Evolutionary conservation across 164 flowering plant species (phyloP).

Genomic region (Dillenia suffruticosa): DNA sequence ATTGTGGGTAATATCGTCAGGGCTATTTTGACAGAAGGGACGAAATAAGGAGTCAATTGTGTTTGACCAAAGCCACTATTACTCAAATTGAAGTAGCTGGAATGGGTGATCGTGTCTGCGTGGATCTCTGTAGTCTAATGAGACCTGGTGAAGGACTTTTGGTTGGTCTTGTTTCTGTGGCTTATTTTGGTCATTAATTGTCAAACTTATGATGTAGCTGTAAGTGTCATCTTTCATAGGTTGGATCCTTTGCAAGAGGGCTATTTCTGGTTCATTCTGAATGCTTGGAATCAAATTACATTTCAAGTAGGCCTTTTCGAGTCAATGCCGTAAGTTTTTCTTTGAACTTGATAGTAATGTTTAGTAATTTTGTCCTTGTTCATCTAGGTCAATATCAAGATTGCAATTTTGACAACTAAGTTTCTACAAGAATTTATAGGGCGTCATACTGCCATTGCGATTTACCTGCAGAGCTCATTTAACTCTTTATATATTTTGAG

Average conservation of each 20-base stretch:
- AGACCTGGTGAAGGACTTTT: conserved; percentile 96
- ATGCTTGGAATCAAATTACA: conserved; percentile 86
- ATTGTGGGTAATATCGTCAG: conserved; percentile 38
- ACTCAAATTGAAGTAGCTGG: conserved; percentile 58
- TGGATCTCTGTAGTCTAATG: conserved; percentile 90
- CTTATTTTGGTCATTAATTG: background rate
- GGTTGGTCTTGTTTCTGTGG: conserved; percentile 32
- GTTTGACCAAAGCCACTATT: conserved; percentile 54
- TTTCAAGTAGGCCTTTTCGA: conserved; percentile 92
- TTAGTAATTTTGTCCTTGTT: no score
- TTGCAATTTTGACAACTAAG: no score
- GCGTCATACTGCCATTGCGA: no score
- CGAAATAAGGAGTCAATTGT: conserved; percentile 39
- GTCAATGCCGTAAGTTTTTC: conserved; percentile 78
- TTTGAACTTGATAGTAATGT: conserved; percentile 6
- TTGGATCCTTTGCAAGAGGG: conserved; percentile 92
- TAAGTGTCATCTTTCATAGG: conserved; percentile 31
- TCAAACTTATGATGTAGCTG: conserved; percentile 1
- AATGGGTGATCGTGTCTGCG: conserved; percentile 96
- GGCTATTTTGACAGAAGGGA: conserved; percentile 77
- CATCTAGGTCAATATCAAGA: no score
- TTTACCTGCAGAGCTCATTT: no score
- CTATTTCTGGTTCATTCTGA: conserved; percentile 93
- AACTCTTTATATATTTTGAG: no score
- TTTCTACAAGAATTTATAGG: no score